Evolutionary conservation across 2,329 filamentous ascomycete species (phyloP).

Genomic region (Conoideocrella luteorostrata): DNA sequence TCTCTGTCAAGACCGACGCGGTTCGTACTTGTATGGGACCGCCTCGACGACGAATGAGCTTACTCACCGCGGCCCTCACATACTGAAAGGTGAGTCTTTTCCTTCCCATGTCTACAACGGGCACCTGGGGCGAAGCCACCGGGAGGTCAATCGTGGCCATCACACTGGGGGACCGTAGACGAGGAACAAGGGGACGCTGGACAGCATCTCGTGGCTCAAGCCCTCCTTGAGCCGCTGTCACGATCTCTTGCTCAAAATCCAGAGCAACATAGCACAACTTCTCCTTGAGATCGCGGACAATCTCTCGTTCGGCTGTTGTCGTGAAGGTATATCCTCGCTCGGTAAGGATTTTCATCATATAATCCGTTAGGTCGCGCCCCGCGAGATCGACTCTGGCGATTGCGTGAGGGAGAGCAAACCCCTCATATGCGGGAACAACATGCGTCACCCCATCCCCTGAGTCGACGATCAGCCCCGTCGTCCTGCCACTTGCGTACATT

Average conservation of each 20-base stretch:
- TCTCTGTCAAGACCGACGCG: too few relatives aligned
- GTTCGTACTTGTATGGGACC: too few relatives aligned
- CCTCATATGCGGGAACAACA: constrained; percentile 99
- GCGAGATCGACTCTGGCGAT: constrained; percentile 99
- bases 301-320: constrained; percentile 99
- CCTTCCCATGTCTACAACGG: too few relatives aligned
- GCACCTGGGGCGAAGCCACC: too few relatives aligned
- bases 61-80: too few relatives aligned
- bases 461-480: constrained; percentile 99
- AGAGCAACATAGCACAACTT: constrained; percentile 99
- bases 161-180: too few relatives aligned
- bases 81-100: too few relatives aligned
- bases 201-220: too few relatives aligned
- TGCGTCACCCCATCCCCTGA: constrained; percentile 99
- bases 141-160: too few relatives aligned
- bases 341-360: constrained; percentile 99
- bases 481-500: constrained; percentile 99
- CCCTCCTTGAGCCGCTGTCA: constrained; percentile 99
- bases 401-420: constrained; percentile 99
- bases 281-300: constrained; percentile 99
- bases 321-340: constrained; percentile 99
- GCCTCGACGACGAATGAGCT: too few relatives aligned
- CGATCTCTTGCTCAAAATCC: constrained; percentile 99
- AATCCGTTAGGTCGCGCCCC: constrained; percentile 98
- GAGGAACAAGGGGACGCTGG: too few relatives aligned